Percentiles rank a stretch among this genome's conserved stretches.
Evolutionary conservation across 257 asterid genomes (phyloP).

Genomic region (Solanum piurae): DNA sequence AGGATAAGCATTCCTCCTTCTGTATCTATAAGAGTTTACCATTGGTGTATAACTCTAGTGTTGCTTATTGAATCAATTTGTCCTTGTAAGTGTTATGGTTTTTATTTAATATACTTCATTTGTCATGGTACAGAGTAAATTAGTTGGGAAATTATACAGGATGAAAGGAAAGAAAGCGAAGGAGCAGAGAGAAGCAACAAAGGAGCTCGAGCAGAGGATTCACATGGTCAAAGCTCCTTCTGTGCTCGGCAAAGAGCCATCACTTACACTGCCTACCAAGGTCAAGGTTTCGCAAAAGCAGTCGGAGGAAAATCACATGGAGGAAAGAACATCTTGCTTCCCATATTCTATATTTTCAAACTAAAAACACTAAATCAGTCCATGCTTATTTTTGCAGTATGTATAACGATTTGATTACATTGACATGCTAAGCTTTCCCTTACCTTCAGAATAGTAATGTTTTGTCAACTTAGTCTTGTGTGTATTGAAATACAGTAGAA

Average conservation of each 20-base stretch:
- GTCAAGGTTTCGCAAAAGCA: slow-evolving; percentile 11
- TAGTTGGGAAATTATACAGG: slow-evolving; percentile 29
- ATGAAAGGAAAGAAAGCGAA: slow-evolving; percentile 47
- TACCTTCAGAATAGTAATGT: neutral
- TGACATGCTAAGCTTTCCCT: neutral
- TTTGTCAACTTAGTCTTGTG: neutral
- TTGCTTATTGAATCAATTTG: no score
- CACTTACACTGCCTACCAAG: slow-evolving; percentile 37
- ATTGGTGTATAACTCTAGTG: no score
- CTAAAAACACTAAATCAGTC: no score
- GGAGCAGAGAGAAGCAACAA: slow-evolving; percentile 27
- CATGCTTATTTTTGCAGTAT: neutral
- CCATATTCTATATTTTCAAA: no score
- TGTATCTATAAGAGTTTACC: no score
- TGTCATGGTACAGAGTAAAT: no score
- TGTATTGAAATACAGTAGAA: neutral
- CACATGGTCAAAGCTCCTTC: slow-evolving; percentile 54
- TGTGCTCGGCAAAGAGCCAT: slow-evolving; percentile 26
- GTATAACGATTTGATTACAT: neutral
- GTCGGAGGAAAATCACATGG: neutral
- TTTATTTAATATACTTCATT: no score
- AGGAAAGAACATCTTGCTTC: no score
- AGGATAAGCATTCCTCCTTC: no score
- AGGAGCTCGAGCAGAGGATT: slow-evolving; percentile 49
- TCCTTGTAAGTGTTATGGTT: no score